Evolutionary conservation across 2,329 filamentous ascomycete species (phyloP), one percentile per base, ranked within the genome.

Genomic region (Rhynchosporium secalis): DNA sequence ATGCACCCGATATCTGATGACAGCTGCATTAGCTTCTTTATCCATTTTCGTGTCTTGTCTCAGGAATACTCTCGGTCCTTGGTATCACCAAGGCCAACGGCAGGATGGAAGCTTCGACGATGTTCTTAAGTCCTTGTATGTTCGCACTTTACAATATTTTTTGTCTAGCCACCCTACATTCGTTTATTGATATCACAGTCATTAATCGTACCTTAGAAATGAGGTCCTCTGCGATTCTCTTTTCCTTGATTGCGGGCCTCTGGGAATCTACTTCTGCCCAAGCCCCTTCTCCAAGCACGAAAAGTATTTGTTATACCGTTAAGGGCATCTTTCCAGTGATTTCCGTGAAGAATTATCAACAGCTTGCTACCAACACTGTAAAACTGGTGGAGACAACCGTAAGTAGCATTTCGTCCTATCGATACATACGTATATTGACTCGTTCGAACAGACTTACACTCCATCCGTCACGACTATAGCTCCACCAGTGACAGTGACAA

Each of bases 281-380:
- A 40, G 49, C 36, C 13, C 49, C 49, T 28, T 13, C 54, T 45
- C 54, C 54, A 36, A 56, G 29, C 36, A 56, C 54, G 12, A 56
- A 56, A 12, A 28, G 40, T 26, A 41, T 56, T 15, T 56, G 54
- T 41, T 56, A 56, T 13, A 56, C 54, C 5, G 29, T 36, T 12
- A 31, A 43, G 12, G 54, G 41, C 1, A 20, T 56, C 41, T 56
- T 56, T 28, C 54, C 54, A n/a, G 40, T 45, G 9, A 56, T 36
- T 6, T 33, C 4, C 10, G 54, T 56, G 54, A 56, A 47, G 54
- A 47, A 40, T 5, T 33, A 29, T 31, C 46, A 33, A 13, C 46
- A 13, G 8, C 26, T 36, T 12, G 54, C 54, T 2, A 56, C 54
- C 43, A 56, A 46, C 8, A 56, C 41, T 2, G n/a, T 56, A 10